A percentile compares a stretch with the other conserved stretches of the same genome.
Evolutionary conservation across 169 alveolate genomes (phyloP).

Genomic region (Fabrea salina): DNA sequence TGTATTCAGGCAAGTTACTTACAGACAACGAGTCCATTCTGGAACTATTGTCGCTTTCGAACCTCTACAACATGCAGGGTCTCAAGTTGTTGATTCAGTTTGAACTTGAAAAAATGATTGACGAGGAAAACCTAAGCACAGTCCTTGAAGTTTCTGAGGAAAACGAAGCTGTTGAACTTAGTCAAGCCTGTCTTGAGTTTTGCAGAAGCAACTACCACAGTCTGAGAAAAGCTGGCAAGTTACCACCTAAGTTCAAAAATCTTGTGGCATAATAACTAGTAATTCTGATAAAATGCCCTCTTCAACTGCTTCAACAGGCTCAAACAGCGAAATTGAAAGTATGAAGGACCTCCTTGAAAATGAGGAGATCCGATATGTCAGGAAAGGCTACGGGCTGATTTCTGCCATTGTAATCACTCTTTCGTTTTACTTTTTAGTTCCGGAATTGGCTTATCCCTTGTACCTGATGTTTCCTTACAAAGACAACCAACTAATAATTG

Average conservation of each 20-base stretch:
- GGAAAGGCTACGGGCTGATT: constrained; percentile 47
- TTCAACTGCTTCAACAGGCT: constrained; percentile 43
- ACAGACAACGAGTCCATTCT: not conserved
- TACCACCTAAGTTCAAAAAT: not conserved
- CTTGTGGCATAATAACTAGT: not conserved
- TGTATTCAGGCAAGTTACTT: not conserved
- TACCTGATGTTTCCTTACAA: constrained; percentile 21
- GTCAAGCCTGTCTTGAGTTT: not conserved
- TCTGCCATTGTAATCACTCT: constrained; percentile 22
- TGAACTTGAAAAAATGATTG: not conserved
- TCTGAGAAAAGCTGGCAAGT: not conserved
- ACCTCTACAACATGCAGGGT: not conserved
- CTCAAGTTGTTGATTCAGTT: not conserved
- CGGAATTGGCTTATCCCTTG: constrained; percentile 26
- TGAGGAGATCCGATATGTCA: constrained; percentile 39
- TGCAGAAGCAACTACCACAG: not conserved
- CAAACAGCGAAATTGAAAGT: constrained; percentile 47
- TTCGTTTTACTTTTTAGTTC: constrained; percentile 26
- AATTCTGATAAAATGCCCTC: constrained; percentile 16
- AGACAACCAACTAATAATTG: not conserved
- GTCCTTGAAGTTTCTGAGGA: not conserved
- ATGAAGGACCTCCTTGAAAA: constrained; percentile 26
- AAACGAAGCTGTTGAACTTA: not conserved
- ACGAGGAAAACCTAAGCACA: not conserved
- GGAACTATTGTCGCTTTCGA: not conserved